phyloP scores from a whole-genome alignment of 164 flowering plant species.

The Magnolia kwangsiensis region DNA sequence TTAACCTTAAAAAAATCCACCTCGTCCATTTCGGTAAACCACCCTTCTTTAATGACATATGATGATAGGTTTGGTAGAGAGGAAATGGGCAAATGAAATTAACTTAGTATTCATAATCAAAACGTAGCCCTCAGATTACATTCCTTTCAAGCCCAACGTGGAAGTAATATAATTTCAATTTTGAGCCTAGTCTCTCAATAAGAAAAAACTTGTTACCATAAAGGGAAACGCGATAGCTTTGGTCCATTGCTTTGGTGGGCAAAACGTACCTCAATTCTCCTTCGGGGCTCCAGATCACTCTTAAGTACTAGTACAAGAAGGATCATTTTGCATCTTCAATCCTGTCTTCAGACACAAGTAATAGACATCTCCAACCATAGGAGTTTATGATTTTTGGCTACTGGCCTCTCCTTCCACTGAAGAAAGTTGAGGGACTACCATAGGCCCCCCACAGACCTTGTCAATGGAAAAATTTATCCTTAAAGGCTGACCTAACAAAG shows the following conservation, averaged over 20 bases:
- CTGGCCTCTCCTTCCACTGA: slow-evolving; percentile 1
- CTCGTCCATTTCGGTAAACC: too few relatives aligned
- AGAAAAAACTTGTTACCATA: background rate
- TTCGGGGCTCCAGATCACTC: background rate
- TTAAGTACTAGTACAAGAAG: too few relatives aligned
- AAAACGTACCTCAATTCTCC: background rate
- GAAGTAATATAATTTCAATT: too few relatives aligned
- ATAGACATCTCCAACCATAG: background rate
- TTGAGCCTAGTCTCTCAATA: too few relatives aligned
- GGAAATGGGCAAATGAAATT: too few relatives aligned
- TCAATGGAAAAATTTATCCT: slow-evolving; percentile 73
- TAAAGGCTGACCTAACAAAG: slow-evolving; percentile 73
- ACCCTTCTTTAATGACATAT: too few relatives aligned
- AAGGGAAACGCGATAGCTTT: background rate
- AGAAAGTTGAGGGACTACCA: slow-evolving; percentile 70
- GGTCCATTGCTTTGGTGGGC: background rate
- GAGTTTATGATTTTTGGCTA: background rate
- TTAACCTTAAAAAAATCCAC: too few relatives aligned
- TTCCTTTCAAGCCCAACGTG: too few relatives aligned
- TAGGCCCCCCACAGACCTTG: slow-evolving; percentile 72
- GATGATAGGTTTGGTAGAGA: too few relatives aligned
- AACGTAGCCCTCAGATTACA: too few relatives aligned
- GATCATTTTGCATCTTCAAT: too few relatives aligned
- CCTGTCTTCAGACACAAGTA: background rate
- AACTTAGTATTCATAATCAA: too few relatives aligned